Evolutionary conservation across 768 basidiomycete genomes (phyloP), one percentile per base, ranked within the genome.

Genomic region (Naganishia vaughanmartiniae): DNA sequence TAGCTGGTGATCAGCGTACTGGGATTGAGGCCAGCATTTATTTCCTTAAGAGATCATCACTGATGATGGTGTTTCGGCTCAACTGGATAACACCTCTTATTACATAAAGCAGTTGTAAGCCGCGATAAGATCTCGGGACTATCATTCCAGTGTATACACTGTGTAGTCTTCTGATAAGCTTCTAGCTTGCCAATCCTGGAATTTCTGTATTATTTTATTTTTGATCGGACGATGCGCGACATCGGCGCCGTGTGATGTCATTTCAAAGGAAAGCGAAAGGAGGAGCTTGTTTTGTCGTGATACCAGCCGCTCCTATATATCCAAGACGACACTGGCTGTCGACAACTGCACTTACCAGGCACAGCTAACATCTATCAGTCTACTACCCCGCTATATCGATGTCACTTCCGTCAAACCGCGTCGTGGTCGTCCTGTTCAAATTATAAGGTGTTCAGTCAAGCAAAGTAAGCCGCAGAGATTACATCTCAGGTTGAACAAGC

Each of bases 41-140:
- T n/a, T n/a, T n/a, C n/a, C n/a, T n/a, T n/a, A n/a, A n/a, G n/a
- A n/a, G n/a, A n/a, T n/a, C n/a, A n/a, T n/a, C n/a, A n/a, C n/a
- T n/a, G n/a, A n/a, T n/a, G n/a, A n/a, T n/a, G n/a, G 33, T 30
- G 30, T 55, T 30, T 55, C 54, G 54, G 54, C 30, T 55, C 5
- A 34, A 21, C 33, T 5, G 33, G 30, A 55, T 33, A 31, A 15
- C 30, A 34, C 15, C 12, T 55, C n/a, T n/a, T n/a, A n/a, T 55
- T 34, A 55, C 33, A 55, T 55, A 30, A 30, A 34, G 54, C 54
- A 30, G 28, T 31, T 34, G 4, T 4, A 7, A 26, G 48, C 48
- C 48, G 48, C 48, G 48, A 51, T 51, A 51, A 51, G 48, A 51
- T 51, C 48, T 51, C 48, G 48, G 48, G 12, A n/a, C 4, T 51